phyloP scores from a whole-genome alignment of 345 rosid genomes.

The Zanthoxylum bungeanum region DNA sequence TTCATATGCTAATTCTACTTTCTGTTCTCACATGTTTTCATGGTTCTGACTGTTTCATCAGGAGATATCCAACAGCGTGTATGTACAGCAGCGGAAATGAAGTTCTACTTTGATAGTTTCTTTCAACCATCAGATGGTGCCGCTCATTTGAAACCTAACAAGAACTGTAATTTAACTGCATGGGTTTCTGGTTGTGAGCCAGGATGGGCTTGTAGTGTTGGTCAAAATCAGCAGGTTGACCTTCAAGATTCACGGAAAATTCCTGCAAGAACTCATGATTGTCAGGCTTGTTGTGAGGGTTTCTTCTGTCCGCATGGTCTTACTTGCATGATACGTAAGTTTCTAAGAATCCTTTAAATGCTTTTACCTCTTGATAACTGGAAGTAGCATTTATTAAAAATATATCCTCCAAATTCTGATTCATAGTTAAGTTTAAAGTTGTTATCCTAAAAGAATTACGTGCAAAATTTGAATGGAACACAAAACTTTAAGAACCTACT shows the following conservation, averaged over 20 bases:
- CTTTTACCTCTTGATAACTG: background rate
- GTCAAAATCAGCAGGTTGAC: constrained; percentile 39
- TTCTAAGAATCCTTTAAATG: constrained; percentile 6
- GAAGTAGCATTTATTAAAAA: background rate
- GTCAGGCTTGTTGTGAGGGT: constrained; percentile 85
- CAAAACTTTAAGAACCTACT: background rate
- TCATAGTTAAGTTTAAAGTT: background rate
- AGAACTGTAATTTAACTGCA: constrained; percentile 74
- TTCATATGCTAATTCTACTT: background rate
- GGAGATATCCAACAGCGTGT: constrained; percentile 50
- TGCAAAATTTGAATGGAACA: background rate
- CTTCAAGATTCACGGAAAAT: constrained; percentile 44
- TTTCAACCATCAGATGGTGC: constrained; percentile 30
- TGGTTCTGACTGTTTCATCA: constrained; percentile 28
- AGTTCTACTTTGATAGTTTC: constrained; percentile 60
- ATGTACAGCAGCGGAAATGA: constrained; percentile 82
- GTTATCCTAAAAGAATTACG: background rate
- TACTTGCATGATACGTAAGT: constrained; percentile 97
- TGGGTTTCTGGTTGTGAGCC: constrained; percentile 97
- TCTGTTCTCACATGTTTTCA: background rate
- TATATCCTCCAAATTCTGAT: constrained; percentile 1
- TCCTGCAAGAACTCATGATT: constrained; percentile 59
- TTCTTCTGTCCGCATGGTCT: constrained; percentile 92
- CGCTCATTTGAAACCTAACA: constrained; percentile 54
- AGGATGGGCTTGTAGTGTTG: constrained; percentile 87